A percentile compares a stretch with the other conserved stretches of the same genome.
phyloP scores from a whole-genome alignment of 257 asterid genomes.

The Solanum paucissectum region DNA sequence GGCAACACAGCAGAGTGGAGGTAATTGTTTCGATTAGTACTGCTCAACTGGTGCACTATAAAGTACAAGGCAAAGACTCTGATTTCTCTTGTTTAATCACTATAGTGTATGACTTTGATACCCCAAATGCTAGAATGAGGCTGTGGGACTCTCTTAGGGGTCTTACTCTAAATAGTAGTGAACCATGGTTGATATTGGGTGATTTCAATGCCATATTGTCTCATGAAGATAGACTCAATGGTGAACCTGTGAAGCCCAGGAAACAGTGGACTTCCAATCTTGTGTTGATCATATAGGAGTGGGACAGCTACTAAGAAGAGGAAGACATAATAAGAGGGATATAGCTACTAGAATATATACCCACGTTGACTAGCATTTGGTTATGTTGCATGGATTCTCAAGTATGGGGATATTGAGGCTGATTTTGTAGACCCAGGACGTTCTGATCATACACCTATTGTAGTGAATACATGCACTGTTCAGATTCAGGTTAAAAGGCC shows the following conservation, averaged over 20 bases:
- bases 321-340: neutral
- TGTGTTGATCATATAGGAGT: neutral
- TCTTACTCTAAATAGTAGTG: neutral
- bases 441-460: neutral
- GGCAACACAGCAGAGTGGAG: neutral
- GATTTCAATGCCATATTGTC: neutral
- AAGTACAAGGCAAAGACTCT: neutral
- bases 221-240: neutral
- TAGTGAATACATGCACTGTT: neutral
- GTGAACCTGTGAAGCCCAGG: neutral
- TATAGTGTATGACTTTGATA: neutral
- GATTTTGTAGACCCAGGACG: neutral
- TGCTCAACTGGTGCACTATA: neutral
- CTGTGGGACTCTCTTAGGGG: neutral
- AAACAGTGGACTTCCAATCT: neutral
- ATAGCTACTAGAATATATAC: neutral
- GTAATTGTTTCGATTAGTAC: neutral
- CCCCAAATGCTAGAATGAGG: neutral
- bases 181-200: neutral
- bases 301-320: neutral
- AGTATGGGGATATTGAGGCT: neutral
- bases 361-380: neutral
- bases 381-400: neutral
- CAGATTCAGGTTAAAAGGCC: neutral
- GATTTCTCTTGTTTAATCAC: neutral